Evolutionary conservation across 1,284 basidiomycete genomes (phyloP), one percentile per base, ranked within the genome.

Genomic region (Bjerkandera adusta): DNA sequence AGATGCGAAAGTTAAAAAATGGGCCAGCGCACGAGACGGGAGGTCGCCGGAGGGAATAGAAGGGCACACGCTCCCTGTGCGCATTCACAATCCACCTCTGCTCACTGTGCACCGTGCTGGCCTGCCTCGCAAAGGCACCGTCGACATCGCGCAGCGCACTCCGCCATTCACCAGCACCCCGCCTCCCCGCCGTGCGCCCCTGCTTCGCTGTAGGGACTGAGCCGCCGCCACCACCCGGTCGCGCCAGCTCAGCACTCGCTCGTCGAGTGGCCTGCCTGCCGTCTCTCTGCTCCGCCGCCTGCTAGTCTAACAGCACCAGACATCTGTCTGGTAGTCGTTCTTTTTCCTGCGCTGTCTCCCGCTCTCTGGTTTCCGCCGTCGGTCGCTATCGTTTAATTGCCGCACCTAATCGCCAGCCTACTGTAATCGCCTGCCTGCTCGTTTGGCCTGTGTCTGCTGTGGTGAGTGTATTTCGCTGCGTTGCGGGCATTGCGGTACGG

Each of bases 61-160:
- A 57, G 57, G 55, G 52, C 42, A 54, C 63, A 61, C 63, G 62
- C 63, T 52, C 51, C 50, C 52, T 50, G 57, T 56, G 61, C 59
- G 57, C 57, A n/a, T n/a, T 61, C 53, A 59, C 57, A 30, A 53
- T 60, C 58, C 52, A 58, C 50, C 55, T 52, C 48, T 57, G 53
- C 55, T 57, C 55, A 49, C 42, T 29, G 45, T 38, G 48, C 33
- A 44, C 47, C 51, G 51, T 48, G 53, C 53, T 49, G 56, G 48
- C 48, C 38, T 51, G 55, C 51, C 43, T 57, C 53, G 50, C 57
- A 62, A 62, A 50, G 49, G 54, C 57, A 56, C 55, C 54, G 57
- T 57, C 53, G 53, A 52, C 58, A 56, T 56, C 57, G 42, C 42
- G 51, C 57, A 54, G 52, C 50, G 53, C 56, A 16, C 36, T 24